Conservation (phyloP, 176 grass and related monocot species). For the Raddia guianensis region DNA sequence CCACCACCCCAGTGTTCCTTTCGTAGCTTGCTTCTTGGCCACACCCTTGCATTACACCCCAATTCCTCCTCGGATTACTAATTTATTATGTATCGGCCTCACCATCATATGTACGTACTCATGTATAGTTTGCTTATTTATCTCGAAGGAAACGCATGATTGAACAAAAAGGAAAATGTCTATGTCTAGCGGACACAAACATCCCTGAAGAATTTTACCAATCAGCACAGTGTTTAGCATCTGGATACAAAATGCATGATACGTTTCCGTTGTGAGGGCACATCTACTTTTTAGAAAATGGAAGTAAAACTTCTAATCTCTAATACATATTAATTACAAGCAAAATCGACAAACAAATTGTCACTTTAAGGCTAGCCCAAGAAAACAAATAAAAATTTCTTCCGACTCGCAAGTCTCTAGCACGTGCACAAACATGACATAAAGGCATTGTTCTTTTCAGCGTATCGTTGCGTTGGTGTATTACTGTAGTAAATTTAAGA, state of each 20-base stretch:
- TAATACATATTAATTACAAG: too few relatives aligned
- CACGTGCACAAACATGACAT: too few relatives aligned
- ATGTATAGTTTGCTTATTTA: conserved; percentile 1
- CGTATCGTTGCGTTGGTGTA: too few relatives aligned
- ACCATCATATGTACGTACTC: neutral
- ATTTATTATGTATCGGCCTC: neutral
- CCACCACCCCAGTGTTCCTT: neutral
- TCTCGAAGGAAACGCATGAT: neutral
- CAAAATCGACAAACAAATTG: too few relatives aligned
- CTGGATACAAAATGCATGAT: neutral
- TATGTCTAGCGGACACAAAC: neutral
- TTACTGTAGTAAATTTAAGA: too few relatives aligned
- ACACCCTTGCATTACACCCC: conserved; percentile 40
- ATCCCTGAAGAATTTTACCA: neutral
- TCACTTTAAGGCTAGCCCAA: too few relatives aligned
- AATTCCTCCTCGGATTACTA: conserved; percentile 4
- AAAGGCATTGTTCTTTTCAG: too few relatives aligned
- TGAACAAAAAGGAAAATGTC: neutral
- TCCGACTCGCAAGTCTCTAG: too few relatives aligned
- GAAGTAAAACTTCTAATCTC: too few relatives aligned
- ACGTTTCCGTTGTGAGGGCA: neutral
- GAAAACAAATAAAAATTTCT: too few relatives aligned
- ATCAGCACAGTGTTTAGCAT: neutral
- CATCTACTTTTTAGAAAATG: neutral
- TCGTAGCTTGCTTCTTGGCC: conserved; percentile 26